Percentiles rank a stretch among this genome's conserved stretches.
Evolutionary conservation across 2,329 filamentous ascomycete species (phyloP).

Genomic region (Scleromitrula shiraiana): DNA sequence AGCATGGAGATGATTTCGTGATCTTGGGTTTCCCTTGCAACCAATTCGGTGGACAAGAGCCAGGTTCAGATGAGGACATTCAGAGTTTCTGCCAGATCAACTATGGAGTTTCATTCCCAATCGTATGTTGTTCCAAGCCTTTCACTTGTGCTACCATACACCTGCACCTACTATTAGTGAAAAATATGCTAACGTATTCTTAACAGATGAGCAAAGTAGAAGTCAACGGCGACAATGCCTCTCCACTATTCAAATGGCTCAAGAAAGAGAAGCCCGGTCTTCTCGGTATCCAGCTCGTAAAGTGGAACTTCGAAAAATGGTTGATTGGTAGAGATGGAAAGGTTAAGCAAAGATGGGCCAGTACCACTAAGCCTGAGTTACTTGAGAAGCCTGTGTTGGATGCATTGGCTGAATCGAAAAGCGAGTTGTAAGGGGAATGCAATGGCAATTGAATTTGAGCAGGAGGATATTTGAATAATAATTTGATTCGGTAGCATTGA

Average conservation of each 20-base stretch:
- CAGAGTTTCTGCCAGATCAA: conserved; percentile 84
- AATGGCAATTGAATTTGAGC: not conserved
- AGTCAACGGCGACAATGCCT: conserved; percentile 79
- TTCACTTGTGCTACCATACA: too few species aligned
- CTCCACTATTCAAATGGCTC: conserved; percentile 72
- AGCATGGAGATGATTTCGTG: conserved; percentile 61
- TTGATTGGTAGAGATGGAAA: conserved; percentile 77
- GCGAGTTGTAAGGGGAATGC: conserved; percentile 8
- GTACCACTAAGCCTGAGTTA: conserved; percentile 75
- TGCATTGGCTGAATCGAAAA: conserved; percentile 37
- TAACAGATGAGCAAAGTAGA: conserved; percentile 68
- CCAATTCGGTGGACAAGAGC: conserved; percentile 90
- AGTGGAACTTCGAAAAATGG: conserved; percentile 99
- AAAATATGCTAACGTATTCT: not conserved
- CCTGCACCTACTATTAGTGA: too few species aligned
- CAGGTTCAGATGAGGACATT: conserved; percentile 65
- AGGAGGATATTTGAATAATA: too few species aligned
- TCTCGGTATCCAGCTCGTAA: conserved; percentile 80
- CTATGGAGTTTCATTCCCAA: conserved; percentile 88
- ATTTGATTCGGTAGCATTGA: too few species aligned
- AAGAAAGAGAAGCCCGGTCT: conserved; percentile 70
- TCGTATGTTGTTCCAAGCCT: conserved; percentile 42
- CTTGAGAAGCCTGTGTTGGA: conserved; percentile 69
- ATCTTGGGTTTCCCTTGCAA: conserved; percentile 98
- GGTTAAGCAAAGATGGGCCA: conserved; percentile 81